phyloP scores from a whole-genome alignment of 352 stramenopile species.

The Thalassiosira hispida region DNA sequence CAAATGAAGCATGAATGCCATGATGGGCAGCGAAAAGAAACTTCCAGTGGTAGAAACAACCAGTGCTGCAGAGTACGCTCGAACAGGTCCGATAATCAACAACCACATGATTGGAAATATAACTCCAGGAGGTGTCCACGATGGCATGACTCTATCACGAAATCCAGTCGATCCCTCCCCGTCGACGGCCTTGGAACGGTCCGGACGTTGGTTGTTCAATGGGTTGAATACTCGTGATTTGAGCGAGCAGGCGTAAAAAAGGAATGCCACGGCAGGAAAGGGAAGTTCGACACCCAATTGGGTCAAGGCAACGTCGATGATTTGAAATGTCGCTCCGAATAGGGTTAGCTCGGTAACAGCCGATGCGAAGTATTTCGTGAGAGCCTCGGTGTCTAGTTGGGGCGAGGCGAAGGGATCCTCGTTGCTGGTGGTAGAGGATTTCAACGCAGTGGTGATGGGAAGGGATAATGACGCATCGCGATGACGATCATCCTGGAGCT shows the following conservation, averaged over 20 bases:
- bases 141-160: slow-evolving; percentile 67
- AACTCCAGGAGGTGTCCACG: slow-evolving; percentile 82
- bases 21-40: slow-evolving; percentile 65
- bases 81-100: slow-evolving; percentile 83
- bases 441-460: not conserved
- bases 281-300: slow-evolving; percentile 44
- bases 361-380: slow-evolving; percentile 63
- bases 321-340: slow-evolving; percentile 52
- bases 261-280: slow-evolving; percentile 46
- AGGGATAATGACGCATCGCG: not conserved
- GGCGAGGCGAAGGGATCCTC: slow-evolving; percentile 37
- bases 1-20: slow-evolving; percentile 84
- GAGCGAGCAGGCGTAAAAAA: slow-evolving; percentile 72
- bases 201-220: slow-evolving; percentile 80
- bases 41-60: slow-evolving; percentile 62
- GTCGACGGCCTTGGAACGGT: slow-evolving; percentile 42
- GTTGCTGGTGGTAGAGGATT: not conserved
- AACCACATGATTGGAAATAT: slow-evolving; percentile 88
- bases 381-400: slow-evolving; percentile 59
- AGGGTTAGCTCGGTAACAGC: slow-evolving; percentile 61
- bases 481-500: not conserved
- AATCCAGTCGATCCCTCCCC: slow-evolving; percentile 48
- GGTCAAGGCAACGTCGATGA: slow-evolving; percentile 48
- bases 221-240: slow-evolving; percentile 83
- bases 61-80: slow-evolving; percentile 73